Conservation (phyloP, 257 asterid species). For the Petunia axillaris region DNA sequence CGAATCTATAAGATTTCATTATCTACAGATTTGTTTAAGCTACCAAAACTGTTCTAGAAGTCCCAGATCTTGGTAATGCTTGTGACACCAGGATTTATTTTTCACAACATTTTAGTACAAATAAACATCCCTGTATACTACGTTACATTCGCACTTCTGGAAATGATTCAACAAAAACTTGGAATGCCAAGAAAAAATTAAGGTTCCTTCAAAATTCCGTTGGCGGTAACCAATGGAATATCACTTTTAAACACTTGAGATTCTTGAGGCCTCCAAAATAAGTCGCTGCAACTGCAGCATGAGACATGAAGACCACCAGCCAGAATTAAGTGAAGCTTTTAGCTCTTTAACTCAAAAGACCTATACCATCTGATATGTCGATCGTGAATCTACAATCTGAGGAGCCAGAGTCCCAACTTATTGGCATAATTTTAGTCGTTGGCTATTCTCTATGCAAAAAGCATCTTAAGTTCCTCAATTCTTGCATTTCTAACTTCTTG, state of each 20-base stretch:
- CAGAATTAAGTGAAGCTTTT: not conserved
- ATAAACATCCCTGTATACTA: not conserved
- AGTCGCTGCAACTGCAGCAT: not conserved
- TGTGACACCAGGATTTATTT: not conserved
- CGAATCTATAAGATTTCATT: not conserved
- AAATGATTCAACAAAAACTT: not conserved
- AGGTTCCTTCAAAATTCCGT: not conserved
- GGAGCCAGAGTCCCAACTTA: slow-evolving; percentile 20
- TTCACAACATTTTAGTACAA: slow-evolving; percentile 14
- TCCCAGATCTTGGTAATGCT: not conserved
- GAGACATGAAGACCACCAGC: too few species aligned
- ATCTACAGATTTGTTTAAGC: slow-evolving; percentile 17
- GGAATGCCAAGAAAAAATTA: not conserved
- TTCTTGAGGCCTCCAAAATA: not conserved
- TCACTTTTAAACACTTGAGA: not conserved
- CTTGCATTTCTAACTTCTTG: slow-evolving; percentile 97
- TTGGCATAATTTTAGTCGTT: not conserved
- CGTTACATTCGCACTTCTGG: not conserved
- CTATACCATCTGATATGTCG: not conserved
- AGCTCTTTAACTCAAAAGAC: not conserved
- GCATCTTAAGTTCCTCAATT: slow-evolving; percentile 91
- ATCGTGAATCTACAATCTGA: not conserved
- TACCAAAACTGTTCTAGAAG: not conserved
- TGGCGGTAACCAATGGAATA: not conserved
- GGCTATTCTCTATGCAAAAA: slow-evolving; percentile 60